phyloP scores from a whole-genome alignment of 2,329 filamentous ascomycete genomes.

The Aaosphaeria pasadenensis region DNA sequence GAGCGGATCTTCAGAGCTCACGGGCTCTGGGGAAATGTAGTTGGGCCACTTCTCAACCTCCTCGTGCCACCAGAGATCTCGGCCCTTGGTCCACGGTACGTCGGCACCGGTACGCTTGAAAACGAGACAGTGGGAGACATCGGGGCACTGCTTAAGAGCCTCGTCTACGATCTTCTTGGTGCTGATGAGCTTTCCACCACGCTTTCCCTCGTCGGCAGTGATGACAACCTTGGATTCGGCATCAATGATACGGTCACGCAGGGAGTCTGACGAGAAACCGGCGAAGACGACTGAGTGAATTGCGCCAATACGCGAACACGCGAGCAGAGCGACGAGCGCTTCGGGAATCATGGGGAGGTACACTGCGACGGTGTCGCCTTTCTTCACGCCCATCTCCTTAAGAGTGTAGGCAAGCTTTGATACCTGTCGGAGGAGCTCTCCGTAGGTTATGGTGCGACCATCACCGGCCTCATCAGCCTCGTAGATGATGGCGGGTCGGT shows the following conservation, averaged over 20 bases:
- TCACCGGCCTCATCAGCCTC: slow-evolving; percentile 89
- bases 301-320: slow-evolving; percentile 87
- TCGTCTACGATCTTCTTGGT: slow-evolving; percentile 99
- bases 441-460: slow-evolving; percentile 87
- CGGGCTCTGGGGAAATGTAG: slow-evolving; percentile 83
- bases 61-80: slow-evolving; percentile 98
- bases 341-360: slow-evolving; percentile 99
- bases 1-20: slow-evolving; percentile 92
- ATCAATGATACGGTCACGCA: slow-evolving; percentile 91
- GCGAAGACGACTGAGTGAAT: slow-evolving; percentile 98
- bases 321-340: slow-evolving; percentile 85
- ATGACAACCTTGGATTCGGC: slow-evolving; percentile 91
- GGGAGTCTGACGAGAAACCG: slow-evolving; percentile 93
- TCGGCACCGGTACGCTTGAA: slow-evolving; percentile 94
- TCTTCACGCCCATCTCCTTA: slow-evolving; percentile 93
- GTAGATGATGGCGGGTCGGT: slow-evolving; percentile 96
- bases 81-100: slow-evolving; percentile 82
- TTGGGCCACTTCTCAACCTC: slow-evolving; percentile 95
- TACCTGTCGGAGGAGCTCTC: slow-evolving; percentile 89
- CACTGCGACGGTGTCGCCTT: slow-evolving; percentile 94
- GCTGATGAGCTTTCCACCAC: slow-evolving; percentile 93
- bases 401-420: slow-evolving; percentile 83
- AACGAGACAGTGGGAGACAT: slow-evolving; percentile 80
- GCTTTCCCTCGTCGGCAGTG: slow-evolving; percentile 95
- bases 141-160: slow-evolving; percentile 91